Conservation (phyloP, 768 basidiomycete genomes). For the Pisolithus marmoratus region DNA sequence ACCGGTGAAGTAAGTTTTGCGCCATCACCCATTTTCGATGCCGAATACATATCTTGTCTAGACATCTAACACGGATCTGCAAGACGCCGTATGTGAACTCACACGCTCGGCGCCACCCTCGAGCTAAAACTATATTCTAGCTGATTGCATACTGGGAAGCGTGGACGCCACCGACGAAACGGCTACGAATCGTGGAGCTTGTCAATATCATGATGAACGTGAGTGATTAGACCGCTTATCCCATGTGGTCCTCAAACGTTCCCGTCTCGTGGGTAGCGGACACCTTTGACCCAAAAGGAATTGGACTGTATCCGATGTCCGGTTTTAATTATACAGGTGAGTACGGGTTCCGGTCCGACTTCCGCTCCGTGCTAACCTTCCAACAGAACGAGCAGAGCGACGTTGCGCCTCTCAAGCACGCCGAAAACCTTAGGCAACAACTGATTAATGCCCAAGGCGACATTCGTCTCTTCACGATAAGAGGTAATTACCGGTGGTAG, state of each 20-base stretch:
- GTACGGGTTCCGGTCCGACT: constrained; percentile 7
- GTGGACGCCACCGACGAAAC: constrained; percentile 46
- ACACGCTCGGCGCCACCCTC: background rate
- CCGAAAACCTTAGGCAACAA: constrained; percentile 46
- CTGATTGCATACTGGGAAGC: constrained; percentile 62
- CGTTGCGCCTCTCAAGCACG: constrained; percentile 48
- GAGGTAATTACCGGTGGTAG: constrained; percentile 38
- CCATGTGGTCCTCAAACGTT: background rate
- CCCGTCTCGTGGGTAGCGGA: constrained; percentile 39
- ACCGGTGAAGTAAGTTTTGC: constrained; percentile 45
- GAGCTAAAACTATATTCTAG: constrained; percentile 31
- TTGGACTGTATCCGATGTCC: constrained; percentile 55
- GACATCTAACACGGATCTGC: constrained; percentile 42
- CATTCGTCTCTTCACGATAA: constrained; percentile 53
- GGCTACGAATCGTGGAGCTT: constrained; percentile 48
- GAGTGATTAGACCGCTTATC: constrained; percentile 16
- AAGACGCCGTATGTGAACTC: constrained; percentile 51
- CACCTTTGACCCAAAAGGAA: constrained; percentile 42
- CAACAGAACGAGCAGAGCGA: constrained; percentile 56
- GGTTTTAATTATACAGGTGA: constrained; percentile 64
- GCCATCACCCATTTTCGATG: no score
- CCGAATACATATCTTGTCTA: constrained; percentile 3
- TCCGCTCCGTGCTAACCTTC: constrained; percentile 1
- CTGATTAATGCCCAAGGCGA: constrained; percentile 41
- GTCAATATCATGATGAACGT: constrained; percentile 59